Base-by-base conservation (phyloP, 805 yeast species). In the Candida adriatica region DNA sequence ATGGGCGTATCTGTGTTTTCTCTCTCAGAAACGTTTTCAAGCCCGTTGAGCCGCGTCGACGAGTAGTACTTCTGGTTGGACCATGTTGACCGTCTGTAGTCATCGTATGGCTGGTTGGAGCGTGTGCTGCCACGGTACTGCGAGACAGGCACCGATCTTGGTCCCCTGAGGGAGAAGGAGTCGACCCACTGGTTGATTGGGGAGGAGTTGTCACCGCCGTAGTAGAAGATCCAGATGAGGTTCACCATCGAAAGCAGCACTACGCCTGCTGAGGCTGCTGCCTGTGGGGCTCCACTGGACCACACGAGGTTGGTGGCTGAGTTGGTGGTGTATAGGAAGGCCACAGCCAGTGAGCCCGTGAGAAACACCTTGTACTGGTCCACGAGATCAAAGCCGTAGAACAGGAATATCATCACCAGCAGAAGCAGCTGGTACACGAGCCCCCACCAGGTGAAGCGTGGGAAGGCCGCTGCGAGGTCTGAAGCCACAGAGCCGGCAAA, bases 371-470 rank as follows among this genome's bases (percentile, higher is more conserved):
- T 72, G 61, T 92, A 85, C 38, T 73, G 66, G 51, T 82, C 86
- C 38, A 85, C 64, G 26, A 75, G 59, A 56, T 81, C 79, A 48
- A 59, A 61, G 54, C 75, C 68, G 58, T 71, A 85, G 41, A 75
- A 62, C 34, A 65, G 46, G 25, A 68, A 66, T 38, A 72, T 66
- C 14, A 65, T 53, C 5, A 74, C 45, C 14, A 82, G 66, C 25
- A 85, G 44, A 18, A 84, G 40, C 14, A 87, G 62, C 58, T 90
- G 78, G 51, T 75, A 92, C 2, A 82, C 88, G 6, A 92, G 56
- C 2, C 94, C 95, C 98, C 98, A 92, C 98, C 98, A 90, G 4
- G 92, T 74, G 58, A 90, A 82, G 42, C 75, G 73, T 1, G 96
- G 96, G 51, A 80, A 85, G 6, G 57, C 43, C 11, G 58, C 55